Evolutionary conservation across 1,284 basidiomycete genomes (phyloP), one percentile per base, ranked within the genome.

Genomic region (Wallemia ichthyophaga): DNA sequence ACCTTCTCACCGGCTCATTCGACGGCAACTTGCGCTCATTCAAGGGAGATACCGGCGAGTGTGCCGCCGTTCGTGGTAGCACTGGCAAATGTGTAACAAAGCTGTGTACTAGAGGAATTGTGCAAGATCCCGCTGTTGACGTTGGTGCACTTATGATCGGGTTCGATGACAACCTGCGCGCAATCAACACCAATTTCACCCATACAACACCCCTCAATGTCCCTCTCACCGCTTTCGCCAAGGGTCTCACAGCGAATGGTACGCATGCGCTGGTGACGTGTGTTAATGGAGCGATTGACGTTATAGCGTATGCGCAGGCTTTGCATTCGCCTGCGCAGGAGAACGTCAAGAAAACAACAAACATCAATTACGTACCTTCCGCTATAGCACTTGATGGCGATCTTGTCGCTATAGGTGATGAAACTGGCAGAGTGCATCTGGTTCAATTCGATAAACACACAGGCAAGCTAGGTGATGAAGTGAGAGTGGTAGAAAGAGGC

Each of bases 11-110:
- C 0, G 87, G 87, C 15, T 81, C 83, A 0, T 83, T 85, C 23
- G 85, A 91, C 64, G 91, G 91, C 0, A 77, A 83, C 5, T 72
- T 84, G 1, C 74, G 84, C 60, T 75, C 78, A 1, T 85, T 83
- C 67, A 65, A 64, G 54, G 67, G 59, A 60, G 64, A 77, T 1
- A 69, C 71, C 1, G 67, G 73, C 15, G 56, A 64, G 2, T 59
- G 70, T 69, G 26, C 72, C 72, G 60, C 57, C 1, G 55, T 25
- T 11, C 61, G 56, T 37, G 33, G 58, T 15, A 78, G 78, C 25
- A 67, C 69, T 9, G 68, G 71, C 23, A 48, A 48, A 21, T 15
- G 13, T 17, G 88, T 0, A 66, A 70, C 26, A 87, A 87, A 1
- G 70, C 75, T 0, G 78, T 80, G 0, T 87, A 91, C 68, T 73